Percentiles rank a stretch among this genome's conserved stretches.
phyloP scores from a whole-genome alignment of 495 filamentous ascomycete species.

The Neohortaea acidophila region DNA sequence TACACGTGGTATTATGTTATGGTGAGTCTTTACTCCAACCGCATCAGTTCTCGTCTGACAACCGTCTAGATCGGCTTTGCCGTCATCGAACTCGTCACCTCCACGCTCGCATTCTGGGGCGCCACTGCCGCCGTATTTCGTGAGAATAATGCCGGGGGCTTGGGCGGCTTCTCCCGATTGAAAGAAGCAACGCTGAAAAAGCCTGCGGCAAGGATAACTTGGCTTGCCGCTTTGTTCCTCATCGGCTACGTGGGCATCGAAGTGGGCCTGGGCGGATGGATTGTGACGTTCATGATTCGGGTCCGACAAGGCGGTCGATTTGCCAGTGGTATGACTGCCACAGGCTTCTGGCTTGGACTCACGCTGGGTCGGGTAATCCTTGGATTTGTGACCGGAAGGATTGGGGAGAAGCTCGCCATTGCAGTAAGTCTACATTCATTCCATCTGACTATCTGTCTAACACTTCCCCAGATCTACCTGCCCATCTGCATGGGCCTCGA shows the following conservation, averaged over 20 bases:
- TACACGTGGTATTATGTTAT: conserved; percentile 49
- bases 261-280: conserved; percentile 64
- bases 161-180: no score
- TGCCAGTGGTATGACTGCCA: conserved; percentile 45
- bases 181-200: conserved; percentile 39
- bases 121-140: conserved; percentile 49
- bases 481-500: conserved; percentile 28
- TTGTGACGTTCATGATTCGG: conserved; percentile 49
- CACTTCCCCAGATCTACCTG: conserved; percentile 30
- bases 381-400: conserved; percentile 46
- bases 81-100: conserved; percentile 42
- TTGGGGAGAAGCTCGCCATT: conserved; percentile 47
- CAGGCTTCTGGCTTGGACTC: conserved; percentile 53
- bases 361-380: conserved; percentile 44
- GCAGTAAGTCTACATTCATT: conserved; percentile 29
- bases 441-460: neutral
- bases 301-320: conserved; percentile 41
- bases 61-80: conserved; percentile 43
- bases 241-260: conserved; percentile 74
- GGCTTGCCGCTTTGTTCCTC: conserved; percentile 62
- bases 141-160: conserved; percentile 31
- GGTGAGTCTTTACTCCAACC: conserved; percentile 25
- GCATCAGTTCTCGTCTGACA: neutral
- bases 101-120: conserved; percentile 47
- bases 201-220: conserved; percentile 42